These are phyloP conservation scores for Citrus reticulata DNA, from an alignment of 345 rosid genomes.

Conservation along the genomic window DNA sequence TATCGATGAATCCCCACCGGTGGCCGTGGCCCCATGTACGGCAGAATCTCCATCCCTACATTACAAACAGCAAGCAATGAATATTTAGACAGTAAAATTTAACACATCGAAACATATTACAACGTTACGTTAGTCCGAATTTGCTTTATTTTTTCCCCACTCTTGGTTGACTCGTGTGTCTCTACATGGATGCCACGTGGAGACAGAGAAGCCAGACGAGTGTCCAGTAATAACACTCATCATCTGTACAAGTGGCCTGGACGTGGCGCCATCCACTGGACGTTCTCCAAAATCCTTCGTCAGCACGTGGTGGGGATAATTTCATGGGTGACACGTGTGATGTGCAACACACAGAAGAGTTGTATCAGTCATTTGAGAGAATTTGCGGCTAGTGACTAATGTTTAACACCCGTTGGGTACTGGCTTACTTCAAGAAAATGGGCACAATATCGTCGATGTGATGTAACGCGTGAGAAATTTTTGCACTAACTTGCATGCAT, in stretches of 20 bases:
- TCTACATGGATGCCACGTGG: background rate
- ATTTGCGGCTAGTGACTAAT: background rate
- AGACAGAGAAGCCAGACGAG: background rate
- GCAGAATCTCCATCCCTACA: constrained; percentile 67
- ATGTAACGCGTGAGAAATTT: background rate
- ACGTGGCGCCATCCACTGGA: background rate
- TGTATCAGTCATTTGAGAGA: background rate
- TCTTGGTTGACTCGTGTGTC: background rate
- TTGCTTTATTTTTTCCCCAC: too few relatives aligned
- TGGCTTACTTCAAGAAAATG: background rate
- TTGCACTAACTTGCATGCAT: background rate
- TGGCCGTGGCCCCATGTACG: constrained; percentile 73
- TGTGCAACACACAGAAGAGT: background rate
- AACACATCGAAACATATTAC: too few relatives aligned
- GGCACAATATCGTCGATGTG: background rate
- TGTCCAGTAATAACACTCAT: background rate
- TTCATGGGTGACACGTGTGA: background rate
- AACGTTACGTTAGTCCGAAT: too few relatives aligned
- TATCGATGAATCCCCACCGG: constrained; percentile 85
- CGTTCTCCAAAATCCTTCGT: background rate
- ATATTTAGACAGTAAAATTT: too few relatives aligned
- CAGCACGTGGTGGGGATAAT: background rate
- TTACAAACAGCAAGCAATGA: background rate
- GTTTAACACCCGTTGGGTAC: background rate
- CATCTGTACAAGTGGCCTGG: background rate